Conservation (phyloP, 371 early-diverging fungal genomes). For the Dichotomocladium elegans region DNA sequence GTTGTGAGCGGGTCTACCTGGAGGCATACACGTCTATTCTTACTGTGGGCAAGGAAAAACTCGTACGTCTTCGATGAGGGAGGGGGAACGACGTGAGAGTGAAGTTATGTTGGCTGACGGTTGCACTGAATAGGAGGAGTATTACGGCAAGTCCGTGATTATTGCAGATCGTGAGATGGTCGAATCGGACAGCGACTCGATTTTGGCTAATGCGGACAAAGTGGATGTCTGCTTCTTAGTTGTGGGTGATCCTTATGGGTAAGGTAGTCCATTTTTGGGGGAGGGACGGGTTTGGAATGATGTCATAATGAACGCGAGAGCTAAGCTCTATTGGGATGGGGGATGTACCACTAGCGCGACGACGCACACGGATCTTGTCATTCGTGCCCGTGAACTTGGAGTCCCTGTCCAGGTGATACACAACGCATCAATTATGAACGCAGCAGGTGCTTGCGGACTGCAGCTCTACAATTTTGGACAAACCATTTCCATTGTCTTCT, state of each 20-base stretch:
- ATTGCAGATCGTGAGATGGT: constrained; percentile 97
- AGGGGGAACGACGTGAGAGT: background rate
- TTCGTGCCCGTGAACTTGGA: constrained; percentile 87
- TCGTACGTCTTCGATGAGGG: too few species aligned
- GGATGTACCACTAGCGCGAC: constrained; percentile 78
- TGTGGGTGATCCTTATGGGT: constrained; percentile 98
- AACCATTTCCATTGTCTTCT: constrained; percentile 98
- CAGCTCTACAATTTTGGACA: constrained; percentile 99
- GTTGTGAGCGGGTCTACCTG: constrained; percentile 89
- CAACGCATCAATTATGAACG: constrained; percentile 99
- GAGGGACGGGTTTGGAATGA: background rate
- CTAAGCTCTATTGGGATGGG: background rate
- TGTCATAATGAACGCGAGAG: background rate
- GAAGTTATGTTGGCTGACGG: background rate
- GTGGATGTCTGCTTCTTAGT: constrained; percentile 96
- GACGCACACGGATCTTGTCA: constrained; percentile 97
- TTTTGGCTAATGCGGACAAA: constrained; percentile 84
- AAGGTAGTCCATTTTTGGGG: too few species aligned
- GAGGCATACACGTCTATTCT: constrained; percentile 99
- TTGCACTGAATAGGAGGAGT: constrained; percentile 63
- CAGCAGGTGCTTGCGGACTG: constrained; percentile 96
- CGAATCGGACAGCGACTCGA: constrained; percentile 88
- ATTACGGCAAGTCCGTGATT: constrained; percentile 81
- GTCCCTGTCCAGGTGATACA: constrained; percentile 92
- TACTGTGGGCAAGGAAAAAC: constrained; percentile 76